A percentile compares a stretch with the other conserved stretches of the same genome.
Conservation (phyloP, 495 filamentous ascomycete genomes). For the Penicillium fimorum region DNA sequence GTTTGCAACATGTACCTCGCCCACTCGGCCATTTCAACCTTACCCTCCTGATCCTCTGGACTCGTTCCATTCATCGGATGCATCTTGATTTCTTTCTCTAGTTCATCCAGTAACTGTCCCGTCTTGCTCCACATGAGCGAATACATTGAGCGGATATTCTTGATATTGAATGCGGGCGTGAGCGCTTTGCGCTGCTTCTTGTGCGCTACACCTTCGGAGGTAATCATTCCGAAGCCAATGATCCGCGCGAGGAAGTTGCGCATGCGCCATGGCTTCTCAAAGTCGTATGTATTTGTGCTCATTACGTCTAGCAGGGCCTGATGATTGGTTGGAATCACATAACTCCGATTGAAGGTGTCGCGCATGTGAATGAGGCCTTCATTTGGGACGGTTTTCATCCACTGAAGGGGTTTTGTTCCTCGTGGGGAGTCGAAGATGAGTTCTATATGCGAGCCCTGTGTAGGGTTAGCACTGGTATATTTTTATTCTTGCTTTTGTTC, state of each 20-base stretch:
- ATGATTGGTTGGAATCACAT: conserved; percentile 42
- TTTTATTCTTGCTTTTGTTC: neutral
- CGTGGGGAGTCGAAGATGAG: conserved; percentile 57
- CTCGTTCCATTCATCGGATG: conserved; percentile 40
- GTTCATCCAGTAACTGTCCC: conserved; percentile 36
- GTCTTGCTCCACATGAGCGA: conserved; percentile 72
- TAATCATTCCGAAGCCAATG: conserved; percentile 72
- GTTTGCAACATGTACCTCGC: conserved; percentile 40
- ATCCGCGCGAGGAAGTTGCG: conserved; percentile 61
- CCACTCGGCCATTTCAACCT: conserved; percentile 70
- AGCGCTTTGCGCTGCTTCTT: conserved; percentile 68
- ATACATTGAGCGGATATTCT: conserved; percentile 81
- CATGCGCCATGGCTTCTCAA: conserved; percentile 48
- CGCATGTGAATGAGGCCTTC: conserved; percentile 81
- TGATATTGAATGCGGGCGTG: conserved; percentile 79
- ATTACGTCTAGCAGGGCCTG: conserved; percentile 54
- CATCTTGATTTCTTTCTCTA: conserved; percentile 40
- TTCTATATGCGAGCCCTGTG: conserved; percentile 50
- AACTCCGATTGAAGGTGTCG: conserved; percentile 34
- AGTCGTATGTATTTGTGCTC: conserved; percentile 54
- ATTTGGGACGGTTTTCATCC: conserved; percentile 76
- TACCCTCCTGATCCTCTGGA: conserved; percentile 39
- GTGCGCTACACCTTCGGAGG: conserved; percentile 81
- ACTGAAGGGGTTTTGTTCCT: conserved; percentile 61
- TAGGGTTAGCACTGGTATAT: neutral